Conservation (phyloP, 495 filamentous ascomycete genomes). For the Penicillium taxi region DNA sequence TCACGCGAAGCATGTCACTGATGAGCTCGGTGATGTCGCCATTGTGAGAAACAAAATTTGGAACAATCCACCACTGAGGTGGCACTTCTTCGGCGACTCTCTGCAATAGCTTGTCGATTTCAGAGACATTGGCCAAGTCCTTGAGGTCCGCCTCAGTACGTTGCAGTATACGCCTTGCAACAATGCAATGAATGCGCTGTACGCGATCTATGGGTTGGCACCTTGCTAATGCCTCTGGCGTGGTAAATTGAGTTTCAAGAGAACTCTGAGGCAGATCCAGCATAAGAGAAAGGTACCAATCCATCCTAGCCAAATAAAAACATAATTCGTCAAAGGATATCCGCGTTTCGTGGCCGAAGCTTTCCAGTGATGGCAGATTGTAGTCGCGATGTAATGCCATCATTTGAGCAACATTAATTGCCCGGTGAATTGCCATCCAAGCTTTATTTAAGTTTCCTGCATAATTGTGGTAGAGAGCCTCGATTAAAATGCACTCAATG, state of each 20-base stretch:
- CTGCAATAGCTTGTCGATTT: conserved; percentile 39
- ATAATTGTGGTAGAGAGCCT: conserved; percentile 38
- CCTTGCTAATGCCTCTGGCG: conserved; percentile 4
- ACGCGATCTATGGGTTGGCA: conserved; percentile 15
- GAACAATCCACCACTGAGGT: conserved; percentile 30
- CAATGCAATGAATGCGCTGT: conserved; percentile 17
- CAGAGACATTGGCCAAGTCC: conserved; percentile 18
- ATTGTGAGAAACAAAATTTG: conserved; percentile 4
- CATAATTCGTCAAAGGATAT: conserved; percentile 6
- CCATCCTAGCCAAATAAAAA: conserved; percentile 15
- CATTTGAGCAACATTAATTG: conserved; percentile 18
- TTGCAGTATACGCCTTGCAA: conserved; percentile 36
- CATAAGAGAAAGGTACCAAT: conserved; percentile 36
- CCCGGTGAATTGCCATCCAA: conserved; percentile 38
- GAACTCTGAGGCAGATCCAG: conserved; percentile 38
- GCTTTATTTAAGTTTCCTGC: conserved; percentile 37
- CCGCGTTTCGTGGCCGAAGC: conserved; percentile 11
- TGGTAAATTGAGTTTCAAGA: conserved; percentile 21
- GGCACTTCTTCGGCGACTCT: conserved; percentile 30
- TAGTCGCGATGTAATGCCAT: conserved; percentile 16
- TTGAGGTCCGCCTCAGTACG: conserved; percentile 25
- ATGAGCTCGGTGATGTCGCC: conserved; percentile 4
- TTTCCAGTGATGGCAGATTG: conserved; percentile 11
- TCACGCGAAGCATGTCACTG: conserved; percentile 9
- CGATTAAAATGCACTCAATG: conserved; percentile 43